Conservation (phyloP, 495 filamentous ascomycete species). For the Talaromyces borbonicus region DNA sequence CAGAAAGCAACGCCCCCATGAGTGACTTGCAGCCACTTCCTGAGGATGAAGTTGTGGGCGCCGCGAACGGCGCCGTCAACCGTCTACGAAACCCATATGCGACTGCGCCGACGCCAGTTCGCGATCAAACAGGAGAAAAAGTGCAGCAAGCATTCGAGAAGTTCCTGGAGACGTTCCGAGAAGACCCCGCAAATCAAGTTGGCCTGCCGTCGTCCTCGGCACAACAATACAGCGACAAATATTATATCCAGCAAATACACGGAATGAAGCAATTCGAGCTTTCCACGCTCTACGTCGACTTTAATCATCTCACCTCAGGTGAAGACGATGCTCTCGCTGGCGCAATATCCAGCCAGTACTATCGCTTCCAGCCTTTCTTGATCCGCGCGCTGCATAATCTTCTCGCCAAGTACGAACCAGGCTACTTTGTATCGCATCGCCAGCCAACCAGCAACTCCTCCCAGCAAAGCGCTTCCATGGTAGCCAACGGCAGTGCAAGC, state of each 20-base stretch:
- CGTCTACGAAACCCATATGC: slow-evolving; percentile 51
- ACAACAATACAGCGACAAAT: slow-evolving; percentile 65
- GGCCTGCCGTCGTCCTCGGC: slow-evolving; percentile 66
- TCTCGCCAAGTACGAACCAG: slow-evolving; percentile 86
- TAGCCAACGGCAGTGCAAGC: slow-evolving; percentile 54
- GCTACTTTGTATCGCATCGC: slow-evolving; percentile 85
- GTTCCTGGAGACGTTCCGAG: slow-evolving; percentile 77
- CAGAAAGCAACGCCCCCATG: slow-evolving; percentile 46
- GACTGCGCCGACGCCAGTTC: slow-evolving; percentile 65
- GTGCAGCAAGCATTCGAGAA: slow-evolving; percentile 78
- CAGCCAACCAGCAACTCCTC: slow-evolving; percentile 55
- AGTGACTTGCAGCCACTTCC: slow-evolving; percentile 44
- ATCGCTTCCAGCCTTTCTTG: slow-evolving; percentile 89
- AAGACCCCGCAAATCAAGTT: slow-evolving; percentile 52
- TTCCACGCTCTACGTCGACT: slow-evolving; percentile 98
- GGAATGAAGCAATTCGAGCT: slow-evolving; percentile 74
- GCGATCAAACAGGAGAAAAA: slow-evolving; percentile 76
- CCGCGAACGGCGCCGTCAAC: slow-evolving; percentile 43
- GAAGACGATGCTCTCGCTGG: slow-evolving; percentile 66
- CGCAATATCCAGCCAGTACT: slow-evolving; percentile 83
- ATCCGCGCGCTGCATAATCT: slow-evolving; percentile 83
- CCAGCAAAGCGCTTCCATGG: slow-evolving; percentile 56
- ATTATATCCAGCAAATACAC: slow-evolving; percentile 94
- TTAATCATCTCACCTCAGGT: slow-evolving; percentile 65
- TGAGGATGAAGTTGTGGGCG: slow-evolving; percentile 53